Conservation (phyloP, 208 protist species). For the Acanthamoeba culbertsoni region DNA sequence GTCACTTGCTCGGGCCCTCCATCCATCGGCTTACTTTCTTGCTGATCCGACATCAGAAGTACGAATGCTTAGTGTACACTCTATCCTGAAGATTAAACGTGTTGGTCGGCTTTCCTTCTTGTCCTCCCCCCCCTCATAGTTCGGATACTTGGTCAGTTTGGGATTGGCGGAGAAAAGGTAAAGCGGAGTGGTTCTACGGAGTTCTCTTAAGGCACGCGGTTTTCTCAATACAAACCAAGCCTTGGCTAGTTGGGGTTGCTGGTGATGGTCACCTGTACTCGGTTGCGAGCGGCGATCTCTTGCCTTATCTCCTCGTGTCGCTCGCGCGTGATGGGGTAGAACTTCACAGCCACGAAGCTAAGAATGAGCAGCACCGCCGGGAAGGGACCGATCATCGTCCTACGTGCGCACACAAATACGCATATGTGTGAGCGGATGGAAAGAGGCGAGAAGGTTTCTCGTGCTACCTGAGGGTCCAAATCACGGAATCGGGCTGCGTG, state of each 20-base stretch:
- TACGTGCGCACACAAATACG: neutral
- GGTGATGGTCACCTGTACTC: neutral
- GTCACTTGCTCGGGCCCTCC: no score
- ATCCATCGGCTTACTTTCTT: no score
- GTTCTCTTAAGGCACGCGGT: no score
- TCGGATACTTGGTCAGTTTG: no score
- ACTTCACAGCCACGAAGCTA: neutral
- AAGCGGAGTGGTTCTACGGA: no score
- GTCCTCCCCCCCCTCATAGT: no score
- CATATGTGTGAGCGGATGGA: neutral
- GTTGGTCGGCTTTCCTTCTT: no score
- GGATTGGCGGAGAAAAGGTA: no score
- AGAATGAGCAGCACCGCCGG: neutral
- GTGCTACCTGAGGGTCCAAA: neutral
- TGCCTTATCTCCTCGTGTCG: conserved; percentile 10
- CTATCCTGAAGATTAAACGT: no score
- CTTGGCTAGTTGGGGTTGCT: neutral
- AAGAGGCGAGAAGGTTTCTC: neutral
- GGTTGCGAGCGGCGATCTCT: neutral
- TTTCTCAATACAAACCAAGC: neutral
- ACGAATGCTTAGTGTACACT: no score
- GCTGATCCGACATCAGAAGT: no score
- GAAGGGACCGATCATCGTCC: neutral
- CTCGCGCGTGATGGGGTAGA: conserved; percentile 50
- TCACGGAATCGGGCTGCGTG: neutral